Conservation (phyloP, 2,329 filamentous ascomycete genomes). For the Botrytis elliptica region DNA sequence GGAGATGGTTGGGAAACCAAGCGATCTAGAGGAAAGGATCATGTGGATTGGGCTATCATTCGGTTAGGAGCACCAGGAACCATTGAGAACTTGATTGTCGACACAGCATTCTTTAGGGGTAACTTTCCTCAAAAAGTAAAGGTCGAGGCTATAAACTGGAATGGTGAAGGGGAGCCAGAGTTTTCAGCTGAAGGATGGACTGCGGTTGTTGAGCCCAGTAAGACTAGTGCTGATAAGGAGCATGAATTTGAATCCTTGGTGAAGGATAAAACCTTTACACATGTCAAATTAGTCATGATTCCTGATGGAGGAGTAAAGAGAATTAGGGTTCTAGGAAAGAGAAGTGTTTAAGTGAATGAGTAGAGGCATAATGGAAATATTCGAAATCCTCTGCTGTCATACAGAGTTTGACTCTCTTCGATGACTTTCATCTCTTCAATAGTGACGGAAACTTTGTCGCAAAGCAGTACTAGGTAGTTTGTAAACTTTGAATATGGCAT, state of each 20-base stretch:
- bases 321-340: conserved; percentile 71
- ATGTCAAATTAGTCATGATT: conserved; percentile 82
- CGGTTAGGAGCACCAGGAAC: conserved; percentile 65
- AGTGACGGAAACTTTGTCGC: not conserved
- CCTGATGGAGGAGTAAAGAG: conserved; percentile 92
- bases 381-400: not conserved
- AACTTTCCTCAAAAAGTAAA: conserved; percentile 79
- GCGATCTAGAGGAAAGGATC: conserved; percentile 66
- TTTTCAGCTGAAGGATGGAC: conserved; percentile 61
- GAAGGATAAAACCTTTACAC: conserved; percentile 64
- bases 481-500: not conserved
- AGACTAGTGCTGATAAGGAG: conserved; percentile 70
- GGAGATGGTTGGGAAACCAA: conserved; percentile 86
- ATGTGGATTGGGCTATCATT: conserved; percentile 80
- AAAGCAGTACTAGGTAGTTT: no score
- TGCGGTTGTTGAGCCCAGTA: conserved; percentile 64
- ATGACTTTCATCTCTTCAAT: not conserved
- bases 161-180: conserved; percentile 52
- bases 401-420: not conserved
- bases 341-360: conserved; percentile 35
- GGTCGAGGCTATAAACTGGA: conserved; percentile 61
- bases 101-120: conserved; percentile 80
- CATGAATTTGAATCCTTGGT: conserved; percentile 61
- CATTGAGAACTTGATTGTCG: conserved; percentile 67
- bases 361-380: not conserved